Evolutionary conservation across 495 filamentous ascomycete species (phyloP).

Genomic region (Cercophora scortea): DNA sequence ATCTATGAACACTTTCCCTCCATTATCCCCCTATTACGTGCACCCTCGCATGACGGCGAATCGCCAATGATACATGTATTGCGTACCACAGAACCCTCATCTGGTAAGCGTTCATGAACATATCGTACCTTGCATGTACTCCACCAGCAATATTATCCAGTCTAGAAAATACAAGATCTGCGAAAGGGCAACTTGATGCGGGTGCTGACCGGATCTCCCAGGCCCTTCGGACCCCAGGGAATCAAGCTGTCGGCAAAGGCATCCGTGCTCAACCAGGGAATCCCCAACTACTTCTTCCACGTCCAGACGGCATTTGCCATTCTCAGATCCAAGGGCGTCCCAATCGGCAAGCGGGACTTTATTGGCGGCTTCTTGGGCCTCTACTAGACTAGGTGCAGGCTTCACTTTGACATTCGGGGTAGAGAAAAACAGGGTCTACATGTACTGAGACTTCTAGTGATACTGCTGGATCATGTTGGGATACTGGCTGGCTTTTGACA

Average conservation of each 20-base stretch:
- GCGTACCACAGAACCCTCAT: background rate
- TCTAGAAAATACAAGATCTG: background rate
- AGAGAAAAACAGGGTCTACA: no score
- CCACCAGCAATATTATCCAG: background rate
- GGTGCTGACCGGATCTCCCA: background rate
- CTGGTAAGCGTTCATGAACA: background rate
- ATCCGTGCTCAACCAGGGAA: slow-evolving; percentile 28
- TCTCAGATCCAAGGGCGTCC: slow-evolving; percentile 46
- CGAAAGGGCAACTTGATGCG: no score
- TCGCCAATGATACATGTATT: no score
- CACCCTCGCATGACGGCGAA: no score
- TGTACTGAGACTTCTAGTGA: no score
- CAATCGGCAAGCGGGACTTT: slow-evolving; percentile 49
- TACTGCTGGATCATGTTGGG: no score
- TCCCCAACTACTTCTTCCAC: slow-evolving; percentile 56
- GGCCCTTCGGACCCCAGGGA: background rate
- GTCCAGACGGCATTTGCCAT: slow-evolving; percentile 45
- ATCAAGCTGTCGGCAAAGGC: slow-evolving; percentile 6
- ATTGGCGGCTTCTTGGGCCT: slow-evolving; percentile 20
- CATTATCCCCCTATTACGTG: background rate
- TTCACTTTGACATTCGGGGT: no score
- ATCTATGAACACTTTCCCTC: background rate
- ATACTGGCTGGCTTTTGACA: no score
- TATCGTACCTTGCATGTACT: no score
- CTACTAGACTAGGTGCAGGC: background rate